A percentile compares a stretch with the other conserved stretches of the same genome.
Conservation (phyloP, 352 stramenopile genomes). For the Phytophthora megakarya region DNA sequence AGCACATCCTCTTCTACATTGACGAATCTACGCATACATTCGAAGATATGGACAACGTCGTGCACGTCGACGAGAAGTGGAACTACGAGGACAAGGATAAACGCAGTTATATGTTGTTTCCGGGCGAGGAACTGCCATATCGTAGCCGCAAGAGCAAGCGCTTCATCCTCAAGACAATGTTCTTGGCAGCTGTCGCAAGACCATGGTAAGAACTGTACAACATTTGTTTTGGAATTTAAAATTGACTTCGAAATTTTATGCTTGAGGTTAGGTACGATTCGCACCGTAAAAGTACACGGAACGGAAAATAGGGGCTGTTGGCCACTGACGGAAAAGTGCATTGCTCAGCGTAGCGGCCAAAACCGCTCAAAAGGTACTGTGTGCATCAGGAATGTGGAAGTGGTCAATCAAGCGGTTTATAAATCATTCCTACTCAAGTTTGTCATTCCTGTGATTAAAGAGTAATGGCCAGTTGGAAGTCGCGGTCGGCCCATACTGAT, state of each 20-base stretch:
- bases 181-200: neutral
- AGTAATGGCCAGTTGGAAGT: neutral
- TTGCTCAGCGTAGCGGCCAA: neutral
- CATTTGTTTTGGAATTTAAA: too few relatives aligned
- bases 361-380: neutral
- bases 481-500: neutral
- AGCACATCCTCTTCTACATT: neutral
- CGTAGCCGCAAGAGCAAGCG: constrained; percentile 7
- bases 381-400: neutral
- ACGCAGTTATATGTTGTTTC: neutral
- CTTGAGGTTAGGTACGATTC: neutral
- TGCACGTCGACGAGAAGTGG: constrained; percentile 12
- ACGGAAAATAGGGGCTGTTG: neutral
- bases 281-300: neutral
- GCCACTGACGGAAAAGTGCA: neutral
- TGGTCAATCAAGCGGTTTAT: neutral
- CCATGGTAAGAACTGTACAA: neutral
- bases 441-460: neutral
- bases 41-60: neutral
- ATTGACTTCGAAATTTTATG: neutral
- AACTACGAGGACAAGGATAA: constrained; percentile 1
- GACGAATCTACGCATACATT: neutral
- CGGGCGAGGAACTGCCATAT: neutral
- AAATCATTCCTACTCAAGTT: neutral
- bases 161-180: constrained; percentile 10